These are phyloP conservation scores for apple (Malus domestica) DNA, from an alignment of 306 rosid species.

Conservation along the genomic window ASM211411v1 NC_041803.1:15320001-15320500, in stretches of 20 bases:
- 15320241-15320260: neutral
- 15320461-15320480: no score
- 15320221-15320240: neutral
- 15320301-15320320: no score
- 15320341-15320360: neutral
- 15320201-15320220: no score
- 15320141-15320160: neutral
- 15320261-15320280: neutral
- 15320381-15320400: neutral
- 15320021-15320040: conserved; percentile 22
- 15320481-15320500: no score
- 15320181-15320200: neutral
- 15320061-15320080: conserved; percentile 27
- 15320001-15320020: conserved; percentile 40
- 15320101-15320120: neutral
- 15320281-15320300: no score
- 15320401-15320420: neutral
- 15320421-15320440: neutral
- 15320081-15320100: conserved; percentile 4
- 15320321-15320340: neutral
- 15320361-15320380: neutral
- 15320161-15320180: neutral
- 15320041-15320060: conserved; percentile 42
- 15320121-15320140: conserved; percentile 30
- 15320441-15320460: neutral